These are phyloP conservation scores for Globisporangium yorkense DNA, from an alignment of 352 stramenopile genomes.

Conservation along the genomic window DNA sequence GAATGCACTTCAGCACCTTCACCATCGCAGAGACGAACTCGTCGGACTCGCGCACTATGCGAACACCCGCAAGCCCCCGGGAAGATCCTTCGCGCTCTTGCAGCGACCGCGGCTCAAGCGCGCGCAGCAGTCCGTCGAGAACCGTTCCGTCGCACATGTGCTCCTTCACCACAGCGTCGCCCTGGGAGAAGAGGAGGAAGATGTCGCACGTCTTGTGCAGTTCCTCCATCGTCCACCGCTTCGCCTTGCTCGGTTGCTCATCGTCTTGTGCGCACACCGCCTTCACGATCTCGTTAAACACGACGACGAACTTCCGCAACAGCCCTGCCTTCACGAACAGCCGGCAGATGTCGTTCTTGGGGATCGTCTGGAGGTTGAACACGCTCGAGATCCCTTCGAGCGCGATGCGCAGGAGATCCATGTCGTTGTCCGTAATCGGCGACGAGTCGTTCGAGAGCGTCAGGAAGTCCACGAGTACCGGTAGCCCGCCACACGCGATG, in stretches of 20 bases:
- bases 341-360: slow-evolving; percentile 92
- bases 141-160: slow-evolving; percentile 86
- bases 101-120: slow-evolving; percentile 27
- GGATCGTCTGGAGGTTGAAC: slow-evolving; percentile 89
- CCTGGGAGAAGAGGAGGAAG: slow-evolving; percentile 89
- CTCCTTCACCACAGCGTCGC: slow-evolving; percentile 89
- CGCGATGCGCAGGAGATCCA: slow-evolving; percentile 73
- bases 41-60: slow-evolving; percentile 25
- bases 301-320: slow-evolving; percentile 81
- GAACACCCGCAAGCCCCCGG: not conserved
- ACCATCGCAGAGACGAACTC: slow-evolving; percentile 58
- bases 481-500: slow-evolving; percentile 87
- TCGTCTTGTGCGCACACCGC: slow-evolving; percentile 16
- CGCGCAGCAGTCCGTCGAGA: slow-evolving; percentile 58
- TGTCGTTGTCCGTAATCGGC: slow-evolving; percentile 26
- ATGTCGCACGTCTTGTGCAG: slow-evolving; percentile 84
- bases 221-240: slow-evolving; percentile 53
- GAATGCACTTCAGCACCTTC: slow-evolving; percentile 81
- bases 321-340: slow-evolving; percentile 92
- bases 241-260: not conserved
- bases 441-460: slow-evolving; percentile 21
- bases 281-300: slow-evolving; percentile 76
- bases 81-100: slow-evolving; percentile 9
- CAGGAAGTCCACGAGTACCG: slow-evolving; percentile 82
- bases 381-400: slow-evolving; percentile 89